Conservation (phyloP, 768 basidiomycete species). For the Hericium coralloides region DNA sequence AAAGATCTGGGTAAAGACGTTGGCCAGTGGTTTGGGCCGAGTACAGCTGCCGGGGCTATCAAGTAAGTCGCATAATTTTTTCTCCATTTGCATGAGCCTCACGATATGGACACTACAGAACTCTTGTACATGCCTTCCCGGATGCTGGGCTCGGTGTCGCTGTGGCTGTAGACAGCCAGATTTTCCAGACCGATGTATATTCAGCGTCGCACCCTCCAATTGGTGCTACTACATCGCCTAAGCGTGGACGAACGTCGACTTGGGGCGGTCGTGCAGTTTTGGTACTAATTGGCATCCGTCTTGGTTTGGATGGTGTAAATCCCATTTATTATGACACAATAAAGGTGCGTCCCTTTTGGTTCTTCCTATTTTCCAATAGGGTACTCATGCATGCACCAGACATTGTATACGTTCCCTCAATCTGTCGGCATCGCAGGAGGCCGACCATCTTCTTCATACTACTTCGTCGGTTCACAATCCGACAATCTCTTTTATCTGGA, state of each 20-base stretch:
- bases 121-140: constrained; percentile 70
- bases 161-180: constrained; percentile 71
- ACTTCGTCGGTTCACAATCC: constrained; percentile 90
- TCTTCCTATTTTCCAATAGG: background rate
- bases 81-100: background rate
- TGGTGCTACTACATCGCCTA: constrained; percentile 17
- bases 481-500: constrained; percentile 81
- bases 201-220: constrained; percentile 46
- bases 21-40: constrained; percentile 97
- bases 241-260: constrained; percentile 13
- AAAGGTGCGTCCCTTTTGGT: constrained; percentile 38
- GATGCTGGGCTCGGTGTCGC: constrained; percentile 75
- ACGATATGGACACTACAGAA: constrained; percentile 31
- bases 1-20: constrained; percentile 93
- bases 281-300: constrained; percentile 74
- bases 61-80: constrained; percentile 37
- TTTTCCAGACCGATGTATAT: constrained; percentile 83
- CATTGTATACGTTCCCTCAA: constrained; percentile 88
- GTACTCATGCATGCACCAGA: constrained; percentile 29
- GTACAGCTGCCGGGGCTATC: constrained; percentile 94
- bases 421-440: constrained; percentile 96
- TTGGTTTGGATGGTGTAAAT: constrained; percentile 91
- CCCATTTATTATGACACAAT: constrained; percentile 88
- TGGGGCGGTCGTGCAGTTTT: constrained; percentile 88
- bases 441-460: constrained; percentile 93